These are phyloP conservation scores for Paraphoma sp. DNA, from an alignment of 2,329 filamentous ascomycete species.

Conservation along the genomic window DNA sequence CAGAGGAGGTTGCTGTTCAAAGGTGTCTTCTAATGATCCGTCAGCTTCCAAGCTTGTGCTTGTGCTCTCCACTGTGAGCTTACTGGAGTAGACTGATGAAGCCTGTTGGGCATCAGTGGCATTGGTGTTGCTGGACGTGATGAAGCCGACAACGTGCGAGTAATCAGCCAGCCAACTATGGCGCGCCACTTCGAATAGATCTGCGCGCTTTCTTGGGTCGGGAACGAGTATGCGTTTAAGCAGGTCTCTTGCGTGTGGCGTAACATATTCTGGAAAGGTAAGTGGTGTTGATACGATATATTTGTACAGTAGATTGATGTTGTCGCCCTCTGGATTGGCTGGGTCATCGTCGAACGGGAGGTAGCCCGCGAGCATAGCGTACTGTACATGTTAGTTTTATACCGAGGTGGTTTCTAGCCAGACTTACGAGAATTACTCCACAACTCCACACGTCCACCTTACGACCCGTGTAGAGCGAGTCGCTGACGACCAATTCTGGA, in stretches of 20 bases:
- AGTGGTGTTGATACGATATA: conserved; percentile 98
- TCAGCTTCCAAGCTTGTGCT: conserved; percentile 5
- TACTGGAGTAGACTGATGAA: conserved; percentile 66
- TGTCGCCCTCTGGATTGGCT: conserved; percentile 97
- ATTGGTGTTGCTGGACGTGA: conserved; percentile 92
- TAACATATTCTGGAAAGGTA: conserved; percentile 98
- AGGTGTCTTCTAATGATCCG: conserved; percentile 53
- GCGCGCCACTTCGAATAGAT: conserved; percentile 94
- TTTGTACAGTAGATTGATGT: conserved; percentile 98
- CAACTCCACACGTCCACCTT: conserved; percentile 99
- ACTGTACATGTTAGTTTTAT: conserved; percentile 61
- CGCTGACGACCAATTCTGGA: conserved; percentile 94
- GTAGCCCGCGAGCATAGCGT: conserved; percentile 98
- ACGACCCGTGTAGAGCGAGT: conserved; percentile 93
- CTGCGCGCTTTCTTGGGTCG: conserved; percentile 91
- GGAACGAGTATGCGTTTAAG: conserved; percentile 92
- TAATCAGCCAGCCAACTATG: conserved; percentile 99
- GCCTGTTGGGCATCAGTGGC: conserved; percentile 82
- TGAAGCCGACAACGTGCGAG: conserved; percentile 94
- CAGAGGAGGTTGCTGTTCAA: conserved; percentile 69
- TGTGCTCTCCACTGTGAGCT: background rate
- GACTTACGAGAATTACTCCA: conserved; percentile 91
- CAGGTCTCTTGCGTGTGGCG: conserved; percentile 91
- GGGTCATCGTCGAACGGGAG: conserved; percentile 98
- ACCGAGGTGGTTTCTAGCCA: background rate